Base-by-base conservation (phyloP, 202 grass and related monocot genomes). In the Zoysia matrella region DNA sequence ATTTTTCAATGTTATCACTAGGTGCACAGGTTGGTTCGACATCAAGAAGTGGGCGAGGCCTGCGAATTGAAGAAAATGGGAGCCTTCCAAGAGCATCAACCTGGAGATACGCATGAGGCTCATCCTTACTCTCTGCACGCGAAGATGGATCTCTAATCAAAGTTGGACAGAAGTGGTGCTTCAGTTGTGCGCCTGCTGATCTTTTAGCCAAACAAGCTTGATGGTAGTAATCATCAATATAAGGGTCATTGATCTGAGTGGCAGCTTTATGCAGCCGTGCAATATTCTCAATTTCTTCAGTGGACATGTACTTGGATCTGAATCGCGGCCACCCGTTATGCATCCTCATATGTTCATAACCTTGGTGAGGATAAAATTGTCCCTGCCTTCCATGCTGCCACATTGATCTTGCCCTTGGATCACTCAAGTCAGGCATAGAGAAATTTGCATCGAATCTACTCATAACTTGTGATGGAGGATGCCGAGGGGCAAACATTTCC, bases 211-310 rank as follows among this genome's bases (percentile, higher is more conserved):
- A 74, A 81, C 88, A 93, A 81, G 94, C 91, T 84, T 93, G 91
- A 61, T 97, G 94, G 68, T 97, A 97, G 62, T 97, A 97, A 74
- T 97, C 94, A 63, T 97, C 91, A 67, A 97, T 77, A 52, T 97
- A 97, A 2, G 94, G 88, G 40, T 97, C 94, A 77, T 79, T 89
- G 72, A 76, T 82, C 14, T 97, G 88, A 65, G 94, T 90, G 65
- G 91, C 79, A 57, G 91, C 91, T 44, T 89, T 83, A 85, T 91
- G 94, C 86, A 93, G 89, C 78, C 91, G 84, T 84, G 84, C 81
- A 82, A 97, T 97, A 72, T 89, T 90, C 75, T 93, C 86, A 60
- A 97, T 83, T 86, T 97, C 94, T 82, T 81, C 86, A 74, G 80
- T 75, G 11, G 88, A 91, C 94, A 97, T 97, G 86, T 89, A 84